Conservation (phyloP, 306 rosid genomes). For the Oxytropis ochrocephala region DNA sequence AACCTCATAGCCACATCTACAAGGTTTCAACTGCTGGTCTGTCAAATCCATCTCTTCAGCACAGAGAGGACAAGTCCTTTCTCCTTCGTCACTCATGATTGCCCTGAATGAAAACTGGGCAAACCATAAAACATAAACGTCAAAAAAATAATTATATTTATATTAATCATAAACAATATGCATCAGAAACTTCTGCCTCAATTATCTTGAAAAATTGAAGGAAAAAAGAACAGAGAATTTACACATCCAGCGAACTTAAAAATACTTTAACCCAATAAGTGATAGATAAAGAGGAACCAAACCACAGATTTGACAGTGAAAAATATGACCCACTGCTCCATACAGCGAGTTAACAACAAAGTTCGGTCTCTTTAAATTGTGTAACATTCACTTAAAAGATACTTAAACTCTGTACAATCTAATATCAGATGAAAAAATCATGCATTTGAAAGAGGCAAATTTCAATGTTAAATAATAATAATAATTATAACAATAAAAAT, state of each 20-base stretch:
- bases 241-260: not conserved
- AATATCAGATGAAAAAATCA: not conserved
- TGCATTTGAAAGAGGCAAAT: slow-evolving; percentile 1
- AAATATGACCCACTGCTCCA: not conserved
- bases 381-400: slow-evolving; percentile 1
- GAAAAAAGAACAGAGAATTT: not conserved
- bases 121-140: not conserved
- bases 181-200: not conserved
- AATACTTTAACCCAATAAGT: not conserved
- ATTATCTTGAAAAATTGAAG: not conserved
- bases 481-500: not conserved
- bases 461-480: not conserved
- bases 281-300: not conserved
- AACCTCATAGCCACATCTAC: slow-evolving; percentile 98
- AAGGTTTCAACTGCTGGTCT: slow-evolving; percentile 97
- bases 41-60: slow-evolving; percentile 99
- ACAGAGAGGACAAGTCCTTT: slow-evolving; percentile 95
- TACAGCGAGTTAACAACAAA: not conserved
- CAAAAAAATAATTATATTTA: not conserved
- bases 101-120: slow-evolving; percentile 20
- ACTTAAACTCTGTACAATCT: slow-evolving; percentile 2
- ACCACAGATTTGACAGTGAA: not conserved
- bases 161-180: not conserved
- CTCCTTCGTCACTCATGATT: slow-evolving; percentile 96
- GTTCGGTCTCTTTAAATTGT: not conserved